Percentiles rank a stretch among this genome's conserved stretches.
These are phyloP conservation scores for Fusarium proliferatum DNA, from an alignment of 2,329 filamentous ascomycete species.

Conservation along the genomic window DNA sequence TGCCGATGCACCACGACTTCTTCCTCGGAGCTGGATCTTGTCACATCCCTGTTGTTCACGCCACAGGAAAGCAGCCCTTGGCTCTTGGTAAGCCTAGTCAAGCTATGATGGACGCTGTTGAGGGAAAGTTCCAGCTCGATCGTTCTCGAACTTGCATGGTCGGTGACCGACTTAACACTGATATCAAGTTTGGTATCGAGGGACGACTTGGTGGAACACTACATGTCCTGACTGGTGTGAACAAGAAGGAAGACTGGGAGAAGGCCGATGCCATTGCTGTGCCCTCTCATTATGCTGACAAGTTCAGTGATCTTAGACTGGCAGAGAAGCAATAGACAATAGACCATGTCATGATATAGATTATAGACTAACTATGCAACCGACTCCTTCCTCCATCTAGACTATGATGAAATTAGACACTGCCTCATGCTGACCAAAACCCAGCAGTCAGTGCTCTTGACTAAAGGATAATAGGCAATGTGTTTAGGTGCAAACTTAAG, in stretches of 20 bases:
- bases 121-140: constrained; percentile 94
- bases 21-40: constrained; percentile 93
- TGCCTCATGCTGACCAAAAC: background rate
- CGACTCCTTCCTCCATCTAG: background rate
- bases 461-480: background rate
- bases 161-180: constrained; percentile 91
- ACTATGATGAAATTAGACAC: background rate
- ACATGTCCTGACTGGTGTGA: constrained; percentile 90
- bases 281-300: constrained; percentile 86
- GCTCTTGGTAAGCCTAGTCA: constrained; percentile 94
- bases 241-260: constrained; percentile 84
- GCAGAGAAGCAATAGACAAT: constrained; percentile 36
- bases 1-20: constrained; percentile 82
- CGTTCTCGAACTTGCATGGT: constrained; percentile 92
- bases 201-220: constrained; percentile 91
- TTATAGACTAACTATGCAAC: constrained; percentile 32
- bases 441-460: background rate
- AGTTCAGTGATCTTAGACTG: constrained; percentile 76
- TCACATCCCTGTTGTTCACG: constrained; percentile 80
- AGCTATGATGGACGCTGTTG: constrained; percentile 99
- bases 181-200: constrained; percentile 95
- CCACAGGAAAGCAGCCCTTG: constrained; percentile 75
- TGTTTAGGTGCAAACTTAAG: background rate
- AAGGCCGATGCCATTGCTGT: constrained; percentile 74
- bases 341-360: constrained; percentile 24